Evolutionary conservation across 2,329 filamentous ascomycete genomes (phyloP).

Genomic region (Alternaria hordeiaustralica): DNA sequence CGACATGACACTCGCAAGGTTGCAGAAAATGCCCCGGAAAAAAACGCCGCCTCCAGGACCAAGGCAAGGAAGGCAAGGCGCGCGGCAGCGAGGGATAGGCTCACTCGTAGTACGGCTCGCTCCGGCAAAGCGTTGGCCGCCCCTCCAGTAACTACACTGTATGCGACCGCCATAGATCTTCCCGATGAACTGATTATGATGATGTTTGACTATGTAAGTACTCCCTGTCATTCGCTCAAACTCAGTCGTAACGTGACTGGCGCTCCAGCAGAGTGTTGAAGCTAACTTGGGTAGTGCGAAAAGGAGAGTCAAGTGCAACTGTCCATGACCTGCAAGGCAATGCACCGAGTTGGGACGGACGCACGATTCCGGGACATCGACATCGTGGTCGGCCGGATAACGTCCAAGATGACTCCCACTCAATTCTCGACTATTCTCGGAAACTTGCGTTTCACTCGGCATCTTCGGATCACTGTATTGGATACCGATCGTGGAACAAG

Average conservation of each 20-base stretch:
- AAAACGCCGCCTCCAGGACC: neutral
- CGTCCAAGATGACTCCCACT: neutral
- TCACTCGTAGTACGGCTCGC: neutral
- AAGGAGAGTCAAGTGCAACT: neutral
- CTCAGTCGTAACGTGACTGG: neutral
- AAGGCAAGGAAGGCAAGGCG: neutral
- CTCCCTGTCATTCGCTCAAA: neutral
- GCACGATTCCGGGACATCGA: neutral
- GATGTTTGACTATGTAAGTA: neutral
- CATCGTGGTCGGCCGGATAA: neutral
- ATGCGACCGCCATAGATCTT: neutral
- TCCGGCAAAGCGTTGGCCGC: neutral
- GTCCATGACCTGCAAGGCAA: neutral
- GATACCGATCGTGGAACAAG: neutral
- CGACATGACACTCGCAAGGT: neutral
- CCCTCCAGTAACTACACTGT: neutral
- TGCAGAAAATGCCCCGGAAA: neutral
- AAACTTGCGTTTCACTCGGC: neutral
- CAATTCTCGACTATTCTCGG: neutral
- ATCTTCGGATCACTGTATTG: neutral
- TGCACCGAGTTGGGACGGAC: neutral
- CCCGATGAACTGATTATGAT: neutral
- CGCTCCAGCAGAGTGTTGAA: neutral
- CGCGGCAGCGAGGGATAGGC: neutral
- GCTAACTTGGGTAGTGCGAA: neutral